Base-by-base conservation (phyloP, 768 basidiomycete species). In the Thelephora aurantiotincta region DNA sequence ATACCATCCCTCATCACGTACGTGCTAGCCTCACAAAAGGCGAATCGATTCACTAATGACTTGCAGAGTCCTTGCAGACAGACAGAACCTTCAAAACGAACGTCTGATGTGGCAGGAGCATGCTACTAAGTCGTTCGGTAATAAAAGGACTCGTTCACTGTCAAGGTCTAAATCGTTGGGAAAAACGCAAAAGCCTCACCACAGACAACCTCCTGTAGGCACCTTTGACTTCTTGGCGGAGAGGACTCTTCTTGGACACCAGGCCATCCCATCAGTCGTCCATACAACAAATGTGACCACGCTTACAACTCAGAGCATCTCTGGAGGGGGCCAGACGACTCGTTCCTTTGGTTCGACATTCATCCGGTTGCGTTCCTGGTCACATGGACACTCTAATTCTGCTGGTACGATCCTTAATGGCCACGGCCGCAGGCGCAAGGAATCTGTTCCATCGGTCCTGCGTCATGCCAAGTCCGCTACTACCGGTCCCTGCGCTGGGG, bases 91-190 rank as follows among this genome's bases (percentile, higher is more conserved):
- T 11, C 70, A 77, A n/a, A 67, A 66, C 44, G 74, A 87, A 51
- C 77, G 85, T 13, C 69, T 72, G 44, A 63, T 68, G 52, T 88
- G 85, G 85, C 75, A 80, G 54, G 57, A 61, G 2, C 73, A 80
- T 51, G 85, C 85, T 0, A 63, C 65, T 0, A 65, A 62, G 30
- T 84, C 83, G 5, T 72, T 83, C 50, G 76, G 77, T 45, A 84
- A 85, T 58, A 75, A 71, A 52, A 72, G 68, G 13, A 69, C 77
- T 7, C 74, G 82, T 33, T 76, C 68, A 30, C 52, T 82, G 11
- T 82, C 82, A 9, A 74, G 82, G 1, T 65, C 79, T 18, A 79
- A 77, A 54, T 78, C 80, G 1, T 61, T 77, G 37, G 69, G 51
- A 12, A 34, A 35, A 16, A 13, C 38, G 38, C 18, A 41, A 41